Base-by-base conservation (phyloP, 2,329 filamentous ascomycete genomes). In the Cercospora zeae-maydis region DNA sequence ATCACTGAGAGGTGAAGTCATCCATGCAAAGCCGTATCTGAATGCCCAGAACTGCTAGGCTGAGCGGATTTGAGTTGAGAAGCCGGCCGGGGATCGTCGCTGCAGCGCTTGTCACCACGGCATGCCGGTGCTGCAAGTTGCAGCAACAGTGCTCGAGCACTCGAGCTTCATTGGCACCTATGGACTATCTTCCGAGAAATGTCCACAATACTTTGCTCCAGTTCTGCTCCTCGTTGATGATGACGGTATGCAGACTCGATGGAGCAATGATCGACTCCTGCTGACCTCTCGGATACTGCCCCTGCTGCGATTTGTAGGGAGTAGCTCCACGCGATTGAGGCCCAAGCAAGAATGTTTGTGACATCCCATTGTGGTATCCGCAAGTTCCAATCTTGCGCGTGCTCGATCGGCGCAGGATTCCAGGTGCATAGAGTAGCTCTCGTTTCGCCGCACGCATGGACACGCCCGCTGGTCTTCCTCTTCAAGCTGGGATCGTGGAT, bases 21-120 rank as follows among this genome's bases (percentile, higher is more conserved):
- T 34, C 21, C n/a, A 58, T 51, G 56, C 56, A 47, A 39, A 31
- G 42, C 33, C 37, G 56, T 58, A 58, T 57, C 36, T 39, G 54
- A 39, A n/a, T 58, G 55, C 55, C 55, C 27, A 47, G 37, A 58
- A 33, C 55, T 58, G 55, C 39, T 58, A 47, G 55, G 24, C 31
- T 49, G 24, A 58, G 37, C 49, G 34, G 30, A 47, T 31, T 33
- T 51, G 47, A 51, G 47, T 51, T 51, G 27, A 51, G n/a, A 42
- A 42, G 37, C 27, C 21, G 21, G 21, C 47, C 24, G 24, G 47
- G 24, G 47, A 31, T 51, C 47, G 47, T 42, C 37, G 37, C 37
- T 42, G 37, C 37, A 42, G 37, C 37, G 16, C 16, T 42, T n/a
- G 37, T 42, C 37, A 19, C 37, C 16, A 42, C 37, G 37, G 37